A percentile compares a stretch with the other conserved stretches of the same genome.
phyloP scores from a whole-genome alignment of 345 rosid species.

The Populus nigra region DNA sequence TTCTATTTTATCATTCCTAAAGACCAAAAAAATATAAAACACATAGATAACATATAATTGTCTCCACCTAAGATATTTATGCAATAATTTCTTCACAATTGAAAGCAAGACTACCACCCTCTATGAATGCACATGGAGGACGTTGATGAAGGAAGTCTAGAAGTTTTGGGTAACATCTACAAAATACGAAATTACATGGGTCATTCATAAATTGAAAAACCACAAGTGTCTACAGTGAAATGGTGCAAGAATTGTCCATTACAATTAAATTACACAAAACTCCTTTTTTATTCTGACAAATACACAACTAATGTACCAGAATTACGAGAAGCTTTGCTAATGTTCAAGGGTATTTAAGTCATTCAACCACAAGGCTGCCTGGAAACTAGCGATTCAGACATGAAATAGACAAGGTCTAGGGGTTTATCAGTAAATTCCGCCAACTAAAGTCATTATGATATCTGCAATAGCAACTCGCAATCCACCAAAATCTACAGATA shows the following conservation, averaged over 20 bases:
- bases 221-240: background rate
- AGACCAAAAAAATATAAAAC: too few species aligned
- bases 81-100: too few species aligned
- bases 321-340: background rate
- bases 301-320: background rate
- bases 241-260: background rate
- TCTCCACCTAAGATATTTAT: too few species aligned
- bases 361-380: background rate
- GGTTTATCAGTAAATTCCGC: conserved; percentile 5
- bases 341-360: background rate
- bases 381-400: background rate
- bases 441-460: background rate
- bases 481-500: conserved; percentile 18
- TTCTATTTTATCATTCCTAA: too few species aligned
- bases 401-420: conserved; percentile 2
- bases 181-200: background rate
- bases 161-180: background rate
- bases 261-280: background rate
- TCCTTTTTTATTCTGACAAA: background rate
- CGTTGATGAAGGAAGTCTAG: too few species aligned
- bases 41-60: too few species aligned
- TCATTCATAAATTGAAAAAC: background rate
- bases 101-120: too few species aligned
- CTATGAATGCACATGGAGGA: too few species aligned
- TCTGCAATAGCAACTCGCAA: conserved; percentile 17